phyloP scores from a whole-genome alignment of 1,284 basidiomycete genomes.

The Dichomitus squalens region DNA sequence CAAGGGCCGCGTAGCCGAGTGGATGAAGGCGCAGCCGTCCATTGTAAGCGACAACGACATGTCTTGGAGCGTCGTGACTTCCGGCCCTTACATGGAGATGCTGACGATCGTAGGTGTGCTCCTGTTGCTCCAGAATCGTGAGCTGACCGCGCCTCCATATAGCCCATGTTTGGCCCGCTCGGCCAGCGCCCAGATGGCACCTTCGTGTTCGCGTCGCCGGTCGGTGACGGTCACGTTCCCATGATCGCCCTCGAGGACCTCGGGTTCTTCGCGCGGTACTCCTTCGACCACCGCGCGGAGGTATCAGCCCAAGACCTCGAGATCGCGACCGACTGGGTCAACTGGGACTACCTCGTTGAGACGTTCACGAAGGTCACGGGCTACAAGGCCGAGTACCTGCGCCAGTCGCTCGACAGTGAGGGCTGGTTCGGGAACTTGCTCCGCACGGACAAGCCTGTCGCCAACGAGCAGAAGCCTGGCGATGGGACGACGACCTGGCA shows the following conservation, averaged over 20 bases:
- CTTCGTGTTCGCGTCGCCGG: slow-evolving; percentile 28
- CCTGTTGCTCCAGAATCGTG: not conserved
- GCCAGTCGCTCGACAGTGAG: slow-evolving; percentile 35
- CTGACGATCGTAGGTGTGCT: slow-evolving; percentile 35
- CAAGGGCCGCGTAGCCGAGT: slow-evolving; percentile 49
- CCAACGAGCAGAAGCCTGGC: slow-evolving; percentile 8
- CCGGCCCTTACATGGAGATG: slow-evolving; percentile 51
- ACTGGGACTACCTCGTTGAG: slow-evolving; percentile 43
- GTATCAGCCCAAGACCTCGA: slow-evolving; percentile 45
- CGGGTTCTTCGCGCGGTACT: slow-evolving; percentile 39
- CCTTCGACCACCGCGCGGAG: slow-evolving; percentile 44
- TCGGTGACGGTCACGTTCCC: slow-evolving; percentile 30
- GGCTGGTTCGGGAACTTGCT: slow-evolving; percentile 40
- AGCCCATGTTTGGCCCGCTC: slow-evolving; percentile 43
- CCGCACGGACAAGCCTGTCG: slow-evolving; percentile 28
- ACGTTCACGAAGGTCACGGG: slow-evolving; percentile 45
- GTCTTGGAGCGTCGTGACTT: slow-evolving; percentile 44
- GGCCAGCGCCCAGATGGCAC: slow-evolving; percentile 32
- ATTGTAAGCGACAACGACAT: slow-evolving; percentile 37
- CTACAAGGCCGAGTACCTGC: slow-evolving; percentile 32
- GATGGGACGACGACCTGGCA: slow-evolving; percentile 38
- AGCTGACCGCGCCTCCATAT: not conserved
- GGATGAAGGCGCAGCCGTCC: slow-evolving; percentile 43
- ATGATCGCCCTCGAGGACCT: slow-evolving; percentile 37
- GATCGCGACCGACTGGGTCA: slow-evolving; percentile 45